Evolutionary conservation across 306 rosid genomes (phyloP), one percentile per base, ranked within the genome.

Genomic region (Dryas drummondii): DNA sequence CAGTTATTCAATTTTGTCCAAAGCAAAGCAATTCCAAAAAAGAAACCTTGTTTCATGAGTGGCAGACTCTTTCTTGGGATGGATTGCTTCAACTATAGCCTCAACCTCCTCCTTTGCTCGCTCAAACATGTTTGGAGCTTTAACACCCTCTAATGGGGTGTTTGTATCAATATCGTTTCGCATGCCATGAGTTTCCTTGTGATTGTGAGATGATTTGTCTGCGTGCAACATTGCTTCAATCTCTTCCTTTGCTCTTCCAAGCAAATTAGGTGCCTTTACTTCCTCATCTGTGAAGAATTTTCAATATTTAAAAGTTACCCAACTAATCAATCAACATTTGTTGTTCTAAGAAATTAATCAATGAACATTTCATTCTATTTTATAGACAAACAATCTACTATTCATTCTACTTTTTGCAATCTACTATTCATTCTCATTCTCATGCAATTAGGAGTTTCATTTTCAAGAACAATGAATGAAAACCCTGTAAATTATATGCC

Each of bases 41-140:
- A 66, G 4, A 66, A 85, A 63, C 90, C 87, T 69, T 78, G 8
- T 74, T 61, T 66, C 78, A 71, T 66, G 76, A 32, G 80, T 60
- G 50, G 81, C 42, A 71, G 77, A 66, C 72, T 87, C 79, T 49
- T 80, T 87, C 79, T 72, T 91, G 57, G 68, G 76, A 81, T 86
- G 87, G 15, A 91, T 73, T 26, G 80, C 84, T 17, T 88, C 79
- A 75, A 77, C 79, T 71, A 91, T 49, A 67, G 93, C 93, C 77
- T 85, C 80, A 60, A 88, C 65, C 86, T 88, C 97, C 82, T 88
- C 93, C 74, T 85, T 91, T 13, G 85, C 88, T 79, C 91, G 9
- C 73, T 91, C 86, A 77, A 91, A 85, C 81, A 91, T 68, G 79
- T 88, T 88, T 44, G 96, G 93, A 65, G 91, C 90, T 73, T 50